These are phyloP conservation scores for Barbatosphaeria neglecta DNA, from an alignment of 495 filamentous ascomycete genomes.

Conservation along the genomic window DNA sequence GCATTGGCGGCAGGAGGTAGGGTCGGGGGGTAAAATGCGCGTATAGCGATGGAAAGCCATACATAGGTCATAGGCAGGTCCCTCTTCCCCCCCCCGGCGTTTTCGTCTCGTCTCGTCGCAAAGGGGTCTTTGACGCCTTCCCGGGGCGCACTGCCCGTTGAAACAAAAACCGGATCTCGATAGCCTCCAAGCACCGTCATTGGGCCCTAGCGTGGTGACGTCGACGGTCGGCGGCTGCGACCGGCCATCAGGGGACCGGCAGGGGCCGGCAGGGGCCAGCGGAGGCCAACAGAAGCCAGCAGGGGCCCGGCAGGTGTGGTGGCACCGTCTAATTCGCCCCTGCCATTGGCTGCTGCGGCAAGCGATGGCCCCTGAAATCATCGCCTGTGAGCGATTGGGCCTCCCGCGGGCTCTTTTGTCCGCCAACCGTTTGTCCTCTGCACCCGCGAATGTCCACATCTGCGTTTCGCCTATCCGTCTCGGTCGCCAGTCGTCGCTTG, in stretches of 20 bases:
- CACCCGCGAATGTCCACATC: not conserved
- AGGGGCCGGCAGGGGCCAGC: too few species aligned
- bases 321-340: too few species aligned
- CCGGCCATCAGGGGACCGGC: not conserved
- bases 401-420: not conserved
- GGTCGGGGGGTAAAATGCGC: too few species aligned
- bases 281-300: too few species aligned
- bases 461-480: not conserved
- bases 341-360: not conserved
- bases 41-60: too few species aligned
- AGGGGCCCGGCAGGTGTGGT: too few species aligned
- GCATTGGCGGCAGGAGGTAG: too few species aligned
- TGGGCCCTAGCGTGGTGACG: not conserved
- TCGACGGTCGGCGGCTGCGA: not conserved
- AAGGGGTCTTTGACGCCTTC: not conserved
- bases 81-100: too few species aligned
- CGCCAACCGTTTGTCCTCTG: not conserved
- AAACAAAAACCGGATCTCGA: slow-evolving; percentile 2
- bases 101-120: not conserved
- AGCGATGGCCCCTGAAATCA: not conserved
- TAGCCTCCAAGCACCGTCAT: not conserved
- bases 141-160: not conserved
- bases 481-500: not conserved
- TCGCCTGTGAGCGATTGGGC: not conserved
- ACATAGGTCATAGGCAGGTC: too few species aligned